phyloP scores from a whole-genome alignment of 2,329 filamentous ascomycete species.

The Penicillium paneum region DNA sequence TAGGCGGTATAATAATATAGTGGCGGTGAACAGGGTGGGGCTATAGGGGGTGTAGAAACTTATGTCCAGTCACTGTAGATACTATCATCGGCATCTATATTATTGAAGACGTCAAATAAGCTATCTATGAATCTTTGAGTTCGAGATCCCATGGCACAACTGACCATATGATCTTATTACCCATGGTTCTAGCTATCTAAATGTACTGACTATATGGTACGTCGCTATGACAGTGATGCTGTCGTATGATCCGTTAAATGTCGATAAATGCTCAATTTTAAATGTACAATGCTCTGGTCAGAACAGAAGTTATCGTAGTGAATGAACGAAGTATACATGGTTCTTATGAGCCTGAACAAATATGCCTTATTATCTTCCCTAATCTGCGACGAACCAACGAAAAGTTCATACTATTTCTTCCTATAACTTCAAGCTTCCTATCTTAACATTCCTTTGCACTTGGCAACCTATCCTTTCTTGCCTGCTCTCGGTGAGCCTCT shows the following conservation, averaged over 20 bases:
- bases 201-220: not conserved
- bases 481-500: not conserved
- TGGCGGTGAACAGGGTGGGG: no score
- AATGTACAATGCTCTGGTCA: not conserved
- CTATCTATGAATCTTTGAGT: not conserved
- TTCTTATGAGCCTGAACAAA: not conserved
- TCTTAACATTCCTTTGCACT: not conserved
- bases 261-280: not conserved
- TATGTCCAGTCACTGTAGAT: no score
- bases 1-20: no score
- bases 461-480: not conserved
- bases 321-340: not conserved
- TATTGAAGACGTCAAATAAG: not conserved
- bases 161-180: not conserved
- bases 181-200: not conserved
- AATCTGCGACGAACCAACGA: not conserved
- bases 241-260: not conserved
- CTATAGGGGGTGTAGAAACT: no score
- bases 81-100: no score
- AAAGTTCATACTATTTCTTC: not conserved
- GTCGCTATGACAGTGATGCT: not conserved
- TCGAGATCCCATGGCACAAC: not conserved
- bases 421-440: not conserved
- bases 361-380: not conserved
- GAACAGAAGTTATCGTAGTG: not conserved